phyloP scores from a whole-genome alignment of 495 filamentous ascomycete species.

The Apiosordaria backusii region DNA sequence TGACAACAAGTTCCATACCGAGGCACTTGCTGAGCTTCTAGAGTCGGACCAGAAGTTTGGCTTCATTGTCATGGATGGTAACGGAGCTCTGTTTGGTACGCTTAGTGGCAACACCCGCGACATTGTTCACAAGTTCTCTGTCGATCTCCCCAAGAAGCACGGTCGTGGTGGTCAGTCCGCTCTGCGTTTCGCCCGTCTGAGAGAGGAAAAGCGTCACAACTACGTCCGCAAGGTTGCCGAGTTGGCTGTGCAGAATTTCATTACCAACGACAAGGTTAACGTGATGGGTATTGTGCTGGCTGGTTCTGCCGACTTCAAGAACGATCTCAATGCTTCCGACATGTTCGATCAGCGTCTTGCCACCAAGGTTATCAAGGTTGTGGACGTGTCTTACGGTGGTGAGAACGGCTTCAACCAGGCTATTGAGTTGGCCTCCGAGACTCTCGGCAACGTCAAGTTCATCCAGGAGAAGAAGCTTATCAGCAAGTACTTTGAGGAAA shows the following conservation, averaged over 20 bases:
- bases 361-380: constrained; percentile 96
- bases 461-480: constrained; percentile 99
- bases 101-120: constrained; percentile 95
- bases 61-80: constrained; percentile 99
- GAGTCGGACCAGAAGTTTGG: constrained; percentile 99
- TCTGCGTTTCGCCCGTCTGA: constrained; percentile 97
- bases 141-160: constrained; percentile 99
- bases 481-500: constrained; percentile 96
- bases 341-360: constrained; percentile 91
- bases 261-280: constrained; percentile 96
- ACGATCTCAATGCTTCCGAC: constrained; percentile 95
- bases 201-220: constrained; percentile 99
- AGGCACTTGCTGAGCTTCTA: constrained; percentile 90
- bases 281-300: constrained; percentile 91
- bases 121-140: constrained; percentile 93
- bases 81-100: constrained; percentile 94
- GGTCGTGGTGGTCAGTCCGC: constrained; percentile 99
- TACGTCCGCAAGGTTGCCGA: constrained; percentile 99
- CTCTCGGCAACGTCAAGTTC: constrained; percentile 98
- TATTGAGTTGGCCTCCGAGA: constrained; percentile 91
- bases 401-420: constrained; percentile 99
- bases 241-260: constrained; percentile 95
- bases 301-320: constrained; percentile 99
- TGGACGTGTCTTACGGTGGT: constrained; percentile 96
- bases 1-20: constrained; percentile 99